Evolutionary conservation across 257 asterid genomes (phyloP).

Genomic region (Capsicum baccatum): DNA sequence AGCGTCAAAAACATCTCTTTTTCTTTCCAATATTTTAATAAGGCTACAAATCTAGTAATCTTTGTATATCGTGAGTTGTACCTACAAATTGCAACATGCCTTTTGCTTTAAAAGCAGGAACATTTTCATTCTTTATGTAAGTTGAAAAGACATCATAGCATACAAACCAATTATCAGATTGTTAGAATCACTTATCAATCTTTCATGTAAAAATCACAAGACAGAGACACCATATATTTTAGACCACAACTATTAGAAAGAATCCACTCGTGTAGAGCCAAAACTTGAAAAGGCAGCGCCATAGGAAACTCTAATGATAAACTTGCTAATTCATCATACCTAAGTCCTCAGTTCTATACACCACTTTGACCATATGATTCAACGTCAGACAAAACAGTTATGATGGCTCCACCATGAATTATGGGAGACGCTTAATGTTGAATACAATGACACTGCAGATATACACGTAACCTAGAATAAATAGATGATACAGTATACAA

Average conservation of each 20-base stretch:
- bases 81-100: slow-evolving; percentile 5
- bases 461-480: not conserved
- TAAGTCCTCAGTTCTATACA: not conserved
- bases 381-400: not conserved
- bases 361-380: not conserved
- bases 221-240: not conserved
- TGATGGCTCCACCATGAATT: not conserved
- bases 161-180: not conserved
- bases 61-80: not conserved
- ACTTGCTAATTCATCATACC: too few species aligned
- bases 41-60: not conserved
- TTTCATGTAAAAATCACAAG: not conserved
- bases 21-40: not conserved
- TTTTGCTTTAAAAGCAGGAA: not conserved
- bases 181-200: not conserved
- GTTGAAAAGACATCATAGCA: not conserved
- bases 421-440: not conserved
- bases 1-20: not conserved
- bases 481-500: not conserved
- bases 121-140: not conserved
- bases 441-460: not conserved
- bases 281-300: not conserved
- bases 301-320: too few species aligned
- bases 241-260: not conserved
- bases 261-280: not conserved